phyloP scores from a whole-genome alignment of 2,329 filamentous ascomycete species.

The Penicillium olsonii region DNA sequence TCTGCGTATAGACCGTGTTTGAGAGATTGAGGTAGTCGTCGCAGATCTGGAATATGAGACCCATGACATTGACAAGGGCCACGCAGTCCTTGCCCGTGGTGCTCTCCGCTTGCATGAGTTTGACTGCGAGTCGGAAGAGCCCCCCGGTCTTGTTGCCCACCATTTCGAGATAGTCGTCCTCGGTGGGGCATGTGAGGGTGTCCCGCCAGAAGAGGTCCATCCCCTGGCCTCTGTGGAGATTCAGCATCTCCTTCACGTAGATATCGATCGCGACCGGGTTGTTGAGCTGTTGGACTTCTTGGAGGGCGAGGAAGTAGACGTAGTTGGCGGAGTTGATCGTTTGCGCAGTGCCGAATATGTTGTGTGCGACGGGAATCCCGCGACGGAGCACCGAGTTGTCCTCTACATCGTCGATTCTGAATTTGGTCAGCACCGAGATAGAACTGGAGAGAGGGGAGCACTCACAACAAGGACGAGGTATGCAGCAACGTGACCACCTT shows the following conservation, averaged over 20 bases:
- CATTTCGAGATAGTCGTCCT: conserved; percentile 53
- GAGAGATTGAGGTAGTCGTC: conserved; percentile 88
- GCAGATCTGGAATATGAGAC: conserved; percentile 50
- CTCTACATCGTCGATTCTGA: conserved; percentile 53
- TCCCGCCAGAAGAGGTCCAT: conserved; percentile 54
- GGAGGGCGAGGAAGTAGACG: conserved; percentile 48
- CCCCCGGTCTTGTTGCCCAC: conserved; percentile 53
- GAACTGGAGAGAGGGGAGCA: neutral
- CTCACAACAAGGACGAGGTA: conserved; percentile 47
- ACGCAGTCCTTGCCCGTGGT: conserved; percentile 44
- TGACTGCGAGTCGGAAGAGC: conserved; percentile 48
- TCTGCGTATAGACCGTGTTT: conserved; percentile 70
- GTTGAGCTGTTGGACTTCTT: conserved; percentile 44
- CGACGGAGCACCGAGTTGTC: conserved; percentile 51
- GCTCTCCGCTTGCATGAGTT: conserved; percentile 49
- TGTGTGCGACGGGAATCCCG: conserved; percentile 51
- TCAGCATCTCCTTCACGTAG: conserved; percentile 48
- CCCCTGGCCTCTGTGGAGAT: conserved; percentile 50
- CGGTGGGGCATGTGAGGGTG: conserved; percentile 47
- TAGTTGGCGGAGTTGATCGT: conserved; percentile 57
- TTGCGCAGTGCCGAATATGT: conserved; percentile 52
- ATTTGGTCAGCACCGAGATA: neutral
- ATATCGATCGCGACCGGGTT: conserved; percentile 45
- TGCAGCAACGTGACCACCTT: conserved; percentile 49
- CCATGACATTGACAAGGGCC: conserved; percentile 67